Conservation (phyloP, 2,329 filamentous ascomycete genomes). For the Hymenoscyphus fraxineus region DNA sequence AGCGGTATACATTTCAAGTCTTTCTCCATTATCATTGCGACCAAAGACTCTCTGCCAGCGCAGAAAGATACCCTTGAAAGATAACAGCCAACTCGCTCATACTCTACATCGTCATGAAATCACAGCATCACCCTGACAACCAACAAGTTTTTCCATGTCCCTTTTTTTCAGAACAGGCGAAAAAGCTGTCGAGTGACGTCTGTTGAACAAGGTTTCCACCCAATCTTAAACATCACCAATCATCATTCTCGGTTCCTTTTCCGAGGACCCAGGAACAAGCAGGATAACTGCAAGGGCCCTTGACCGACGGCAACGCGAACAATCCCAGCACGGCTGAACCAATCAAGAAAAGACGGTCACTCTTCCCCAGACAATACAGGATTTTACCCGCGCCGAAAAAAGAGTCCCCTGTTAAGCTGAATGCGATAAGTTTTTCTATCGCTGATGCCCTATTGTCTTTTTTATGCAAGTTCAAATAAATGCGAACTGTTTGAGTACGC, state of each 20-base stretch:
- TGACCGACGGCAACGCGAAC: constrained; percentile 1
- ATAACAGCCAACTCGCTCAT: background rate
- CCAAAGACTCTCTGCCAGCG: background rate
- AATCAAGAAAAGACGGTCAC: constrained; percentile 1
- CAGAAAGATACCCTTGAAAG: background rate
- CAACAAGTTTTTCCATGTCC: background rate
- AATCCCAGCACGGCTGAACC: constrained; percentile 4
- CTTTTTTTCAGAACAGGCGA: background rate
- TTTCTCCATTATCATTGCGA: background rate
- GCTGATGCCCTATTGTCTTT: background rate
- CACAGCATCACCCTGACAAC: constrained; percentile 5
- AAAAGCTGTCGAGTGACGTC: constrained; percentile 5
- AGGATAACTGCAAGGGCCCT: background rate
- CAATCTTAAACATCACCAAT: constrained; percentile 1
- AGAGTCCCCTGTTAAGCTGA: constrained; percentile 8
- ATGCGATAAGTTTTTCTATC: constrained; percentile 3
- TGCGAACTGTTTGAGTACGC: background rate
- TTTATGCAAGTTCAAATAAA: background rate
- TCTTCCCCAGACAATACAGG: constrained; percentile 2
- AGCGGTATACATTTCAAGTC: background rate
- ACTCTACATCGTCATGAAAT: background rate
- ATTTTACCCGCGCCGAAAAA: background rate
- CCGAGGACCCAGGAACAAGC: background rate
- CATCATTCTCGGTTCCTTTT: background rate
- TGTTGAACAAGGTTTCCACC: background rate